phyloP scores from a whole-genome alignment of 352 stramenopile species.

The Elongisporangium senticosum region DNA sequence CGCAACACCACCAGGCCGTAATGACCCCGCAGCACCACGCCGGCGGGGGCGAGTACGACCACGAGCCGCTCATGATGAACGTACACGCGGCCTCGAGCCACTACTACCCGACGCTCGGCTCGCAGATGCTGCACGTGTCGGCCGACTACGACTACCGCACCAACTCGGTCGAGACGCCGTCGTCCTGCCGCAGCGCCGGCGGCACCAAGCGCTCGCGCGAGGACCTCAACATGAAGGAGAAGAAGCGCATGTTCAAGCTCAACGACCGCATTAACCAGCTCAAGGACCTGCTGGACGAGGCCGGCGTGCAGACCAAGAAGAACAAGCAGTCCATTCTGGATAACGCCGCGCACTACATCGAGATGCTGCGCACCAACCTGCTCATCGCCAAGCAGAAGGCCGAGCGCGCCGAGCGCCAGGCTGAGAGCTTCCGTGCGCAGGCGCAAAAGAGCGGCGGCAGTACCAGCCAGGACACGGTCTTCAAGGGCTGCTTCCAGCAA shows the following conservation, averaged over 20 bases:
- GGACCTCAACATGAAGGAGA: constrained; percentile 82
- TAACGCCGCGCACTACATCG: constrained; percentile 67
- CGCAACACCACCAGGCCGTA: constrained; percentile 20
- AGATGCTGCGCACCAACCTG: constrained; percentile 42
- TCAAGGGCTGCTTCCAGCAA: background rate
- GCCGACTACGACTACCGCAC: constrained; percentile 58
- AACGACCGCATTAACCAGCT: constrained; percentile 82
- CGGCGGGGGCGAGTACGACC: constrained; percentile 42
- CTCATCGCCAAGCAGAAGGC: constrained; percentile 57
- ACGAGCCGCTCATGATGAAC: constrained; percentile 71
- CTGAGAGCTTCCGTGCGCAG: constrained; percentile 13
- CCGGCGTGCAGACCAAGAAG: constrained; percentile 71
- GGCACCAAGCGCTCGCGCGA: constrained; percentile 57
- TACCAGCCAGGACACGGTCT: background rate
- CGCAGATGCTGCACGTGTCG: constrained; percentile 63
- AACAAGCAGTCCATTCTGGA: constrained; percentile 76
- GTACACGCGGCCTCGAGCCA: constrained; percentile 39
- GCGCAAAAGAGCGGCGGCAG: background rate
- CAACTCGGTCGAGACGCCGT: constrained; percentile 25
- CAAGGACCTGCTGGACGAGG: constrained; percentile 56
- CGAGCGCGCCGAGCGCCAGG: constrained; percentile 45
- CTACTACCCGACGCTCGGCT: constrained; percentile 54
- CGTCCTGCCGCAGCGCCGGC: constrained; percentile 10
- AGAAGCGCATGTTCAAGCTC: constrained; percentile 88
- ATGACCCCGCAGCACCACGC: constrained; percentile 21